Base-by-base conservation (phyloP, 225 moss, liverwort and hornwort species). In the Antitrichia curtipendula region DNA sequence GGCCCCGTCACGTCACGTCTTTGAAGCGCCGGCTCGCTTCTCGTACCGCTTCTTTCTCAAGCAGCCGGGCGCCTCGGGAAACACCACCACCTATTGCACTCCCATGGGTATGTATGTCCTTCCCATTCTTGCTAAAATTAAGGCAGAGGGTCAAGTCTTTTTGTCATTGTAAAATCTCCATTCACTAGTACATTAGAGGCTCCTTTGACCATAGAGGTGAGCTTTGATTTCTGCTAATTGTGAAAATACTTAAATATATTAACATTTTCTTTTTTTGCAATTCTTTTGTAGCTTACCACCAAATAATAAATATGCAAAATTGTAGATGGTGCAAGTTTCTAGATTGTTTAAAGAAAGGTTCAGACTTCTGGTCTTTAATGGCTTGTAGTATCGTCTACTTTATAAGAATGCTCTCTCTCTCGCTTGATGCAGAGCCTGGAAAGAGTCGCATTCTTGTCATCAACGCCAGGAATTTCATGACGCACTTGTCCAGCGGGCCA, bases 401-500 rank as follows among this genome's bases (percentile, higher is more conserved):
- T 19, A 38, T 70, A 34, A 24, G 22, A 34, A 32, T 47, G 9
- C 9, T 68, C 16, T 53, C 24, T 29, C 34, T 38, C 29, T 40
- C 54, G 41, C 40, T 40, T 49, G 59, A 25, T 85, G 85, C 94
- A 84, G 84, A 70, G 28, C 96, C 97, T 40, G 97, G 97, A 34
- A 92, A 84, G 72, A 88, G 90, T 38, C 93, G 97, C 22, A 97
- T 97, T 76, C 65, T 94, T 22, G 95, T 95, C 38, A 87, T 95
- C 73, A 96, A 96, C 87, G 95, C 95, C 14, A 87, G 97, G 86
- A 97, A 95, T 77, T 93, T 96, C 90, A 90, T 93, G 95, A 91
- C 85, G 54, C 92, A 91, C 66, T 36, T 96, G 86, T 94, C 96
- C 9, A 98, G 97, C 69, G 95, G 97, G 34, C 93, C 96, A 21